Conservation (phyloP, 192 early-diverging fungal species). For the Chytriomyces sp. region DNA sequence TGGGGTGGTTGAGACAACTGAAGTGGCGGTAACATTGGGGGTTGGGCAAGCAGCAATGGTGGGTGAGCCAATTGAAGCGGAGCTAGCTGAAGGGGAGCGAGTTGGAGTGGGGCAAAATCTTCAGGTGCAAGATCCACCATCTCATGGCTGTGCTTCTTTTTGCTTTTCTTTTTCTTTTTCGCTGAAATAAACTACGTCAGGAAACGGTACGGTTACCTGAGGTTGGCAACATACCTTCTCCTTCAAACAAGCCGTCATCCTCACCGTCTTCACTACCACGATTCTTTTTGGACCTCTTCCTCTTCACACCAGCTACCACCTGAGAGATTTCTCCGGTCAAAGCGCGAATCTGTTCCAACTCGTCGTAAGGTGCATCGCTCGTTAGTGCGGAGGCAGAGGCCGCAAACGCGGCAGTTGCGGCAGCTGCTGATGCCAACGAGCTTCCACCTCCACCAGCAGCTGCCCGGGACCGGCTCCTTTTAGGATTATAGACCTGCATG, state of each 20-base stretch:
- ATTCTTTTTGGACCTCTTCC: slow-evolving; percentile 28
- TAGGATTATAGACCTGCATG: neutral
- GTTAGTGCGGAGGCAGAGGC: neutral
- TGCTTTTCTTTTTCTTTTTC: slow-evolving; percentile 41
- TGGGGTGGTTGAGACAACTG: no score
- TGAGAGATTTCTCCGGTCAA: slow-evolving; percentile 21
- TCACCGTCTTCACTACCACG: slow-evolving; percentile 26
- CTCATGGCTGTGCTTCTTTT: slow-evolving; percentile 35
- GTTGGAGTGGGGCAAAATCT: neutral
- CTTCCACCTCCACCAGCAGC: neutral
- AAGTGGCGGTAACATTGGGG: no score
- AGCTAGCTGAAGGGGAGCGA: no score
- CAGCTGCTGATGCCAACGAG: neutral
- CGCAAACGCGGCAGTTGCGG: neutral
- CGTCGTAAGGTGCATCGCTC: neutral
- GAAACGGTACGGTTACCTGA: neutral
- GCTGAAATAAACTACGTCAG: neutral
- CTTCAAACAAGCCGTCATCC: slow-evolving; percentile 14
- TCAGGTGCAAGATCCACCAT: neutral
- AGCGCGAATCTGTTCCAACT: slow-evolving; percentile 13
- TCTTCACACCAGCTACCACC: slow-evolving; percentile 18
- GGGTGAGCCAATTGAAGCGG: no score
- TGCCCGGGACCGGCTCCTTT: neutral
- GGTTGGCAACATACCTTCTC: neutral
- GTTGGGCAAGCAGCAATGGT: no score